Conservation (phyloP, 2,329 filamentous ascomycete species). For the Ilyonectria destructans region DNA sequence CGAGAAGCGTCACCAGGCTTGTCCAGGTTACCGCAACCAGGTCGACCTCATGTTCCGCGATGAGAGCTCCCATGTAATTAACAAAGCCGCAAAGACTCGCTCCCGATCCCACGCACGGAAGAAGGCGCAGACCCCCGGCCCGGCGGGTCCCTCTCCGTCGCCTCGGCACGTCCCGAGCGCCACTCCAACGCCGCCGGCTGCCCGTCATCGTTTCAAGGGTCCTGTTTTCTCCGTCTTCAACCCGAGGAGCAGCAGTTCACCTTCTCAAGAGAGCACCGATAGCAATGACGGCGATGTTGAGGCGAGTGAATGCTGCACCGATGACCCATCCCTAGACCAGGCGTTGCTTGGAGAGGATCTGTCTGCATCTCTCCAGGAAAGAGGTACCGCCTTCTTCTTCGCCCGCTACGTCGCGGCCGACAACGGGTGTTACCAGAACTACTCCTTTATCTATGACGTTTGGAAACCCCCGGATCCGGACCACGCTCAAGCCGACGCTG, state of each 20-base stretch:
- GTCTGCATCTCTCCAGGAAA: constrained; percentile 56
- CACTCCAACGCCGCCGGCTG: constrained; percentile 16
- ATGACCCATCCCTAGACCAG: constrained; percentile 41
- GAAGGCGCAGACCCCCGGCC: constrained; percentile 41
- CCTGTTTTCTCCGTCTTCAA: constrained; percentile 47
- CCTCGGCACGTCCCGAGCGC: constrained; percentile 29
- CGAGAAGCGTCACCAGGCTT: constrained; percentile 66
- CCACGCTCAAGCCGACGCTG: constrained; percentile 59
- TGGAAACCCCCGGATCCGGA: constrained; percentile 62
- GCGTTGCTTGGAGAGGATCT: constrained; percentile 31
- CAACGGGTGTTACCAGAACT: constrained; percentile 65
- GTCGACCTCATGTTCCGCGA: constrained; percentile 73
- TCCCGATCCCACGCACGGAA: constrained; percentile 44
- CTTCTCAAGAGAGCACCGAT: constrained; percentile 42
- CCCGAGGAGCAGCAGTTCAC: constrained; percentile 44
- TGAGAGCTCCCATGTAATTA: constrained; percentile 70
- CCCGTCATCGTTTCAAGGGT: constrained; percentile 35
- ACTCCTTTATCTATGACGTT: constrained; percentile 69
- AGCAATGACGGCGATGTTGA: constrained; percentile 32
- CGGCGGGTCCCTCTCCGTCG: constrained; percentile 39
- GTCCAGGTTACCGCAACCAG: constrained; percentile 70
- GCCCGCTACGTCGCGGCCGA: constrained; percentile 66
- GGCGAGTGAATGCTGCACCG: constrained; percentile 28
- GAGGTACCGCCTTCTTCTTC: constrained; percentile 66
- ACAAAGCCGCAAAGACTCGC: constrained; percentile 62